Conservation (phyloP, 148 eudicot species). For the Fagopyrum homotropicum region DNA sequence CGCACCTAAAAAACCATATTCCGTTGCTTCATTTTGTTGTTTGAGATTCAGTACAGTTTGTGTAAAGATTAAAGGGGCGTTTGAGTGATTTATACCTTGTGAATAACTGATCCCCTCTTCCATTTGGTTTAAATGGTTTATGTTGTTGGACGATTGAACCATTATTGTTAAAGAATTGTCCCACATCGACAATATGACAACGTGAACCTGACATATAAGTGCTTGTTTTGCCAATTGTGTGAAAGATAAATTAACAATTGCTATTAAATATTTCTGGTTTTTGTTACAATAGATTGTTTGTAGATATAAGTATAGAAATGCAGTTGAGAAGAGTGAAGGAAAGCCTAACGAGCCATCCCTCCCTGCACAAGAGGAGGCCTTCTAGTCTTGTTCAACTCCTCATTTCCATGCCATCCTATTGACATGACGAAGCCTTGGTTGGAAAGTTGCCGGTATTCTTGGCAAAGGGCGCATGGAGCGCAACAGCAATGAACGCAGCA, state of each 20-base stretch:
- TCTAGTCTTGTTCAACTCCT: slow-evolving; percentile 4
- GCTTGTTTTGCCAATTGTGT: too few species aligned
- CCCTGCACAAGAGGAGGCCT: not conserved
- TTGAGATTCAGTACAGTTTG: not conserved
- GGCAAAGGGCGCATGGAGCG: slow-evolving; percentile 40
- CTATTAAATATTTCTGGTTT: too few species aligned
- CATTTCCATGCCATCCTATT: slow-evolving; percentile 14
- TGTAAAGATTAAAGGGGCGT: not conserved
- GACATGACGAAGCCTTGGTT: slow-evolving; percentile 31
- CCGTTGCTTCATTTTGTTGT: not conserved
- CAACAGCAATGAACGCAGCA: slow-evolving; percentile 31
- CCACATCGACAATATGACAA: too few species aligned
- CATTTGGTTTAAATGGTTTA: not conserved
- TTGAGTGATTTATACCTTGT: not conserved
- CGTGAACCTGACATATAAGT: too few species aligned
- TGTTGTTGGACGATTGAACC: not conserved
- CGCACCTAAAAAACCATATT: not conserved
- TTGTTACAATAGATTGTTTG: too few species aligned
- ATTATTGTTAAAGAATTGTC: too few species aligned
- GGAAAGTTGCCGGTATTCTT: slow-evolving; percentile 46
- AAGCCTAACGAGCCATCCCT: not conserved
- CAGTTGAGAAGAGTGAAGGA: not conserved
- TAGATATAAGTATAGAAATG: too few species aligned
- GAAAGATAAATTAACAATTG: too few species aligned
- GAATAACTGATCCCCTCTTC: not conserved